Conservation (phyloP, 2,329 filamentous ascomycete species). For the Zopfia rhizophila region DNA sequence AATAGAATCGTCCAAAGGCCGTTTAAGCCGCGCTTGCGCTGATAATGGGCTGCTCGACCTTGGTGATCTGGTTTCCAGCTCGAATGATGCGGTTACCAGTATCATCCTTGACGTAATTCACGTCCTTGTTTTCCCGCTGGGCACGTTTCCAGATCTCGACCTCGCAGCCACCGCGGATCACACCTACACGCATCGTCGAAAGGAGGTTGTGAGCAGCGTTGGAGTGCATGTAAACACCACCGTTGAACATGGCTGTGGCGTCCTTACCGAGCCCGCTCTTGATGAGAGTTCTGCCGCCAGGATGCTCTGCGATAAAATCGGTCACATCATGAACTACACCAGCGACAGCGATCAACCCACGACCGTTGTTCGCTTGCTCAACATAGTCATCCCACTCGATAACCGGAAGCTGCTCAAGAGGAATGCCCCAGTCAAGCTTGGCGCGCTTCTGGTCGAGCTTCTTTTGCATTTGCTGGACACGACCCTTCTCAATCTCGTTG, state of each 20-base stretch:
- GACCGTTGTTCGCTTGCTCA: conserved; percentile 55
- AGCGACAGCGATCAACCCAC: conserved; percentile 53
- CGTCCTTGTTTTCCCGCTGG: conserved; percentile 70
- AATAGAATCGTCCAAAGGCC: conserved; percentile 15
- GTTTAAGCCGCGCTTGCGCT: conserved; percentile 83
- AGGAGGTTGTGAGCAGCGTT: conserved; percentile 57
- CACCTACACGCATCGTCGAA: conserved; percentile 55
- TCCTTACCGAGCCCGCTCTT: conserved; percentile 55
- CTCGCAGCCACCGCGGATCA: conserved; percentile 55
- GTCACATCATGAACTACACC: conserved; percentile 56
- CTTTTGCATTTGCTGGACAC: conserved; percentile 57
- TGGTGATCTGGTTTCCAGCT: conserved; percentile 86
- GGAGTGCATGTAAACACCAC: conserved; percentile 55
- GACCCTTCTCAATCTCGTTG: conserved; percentile 58
- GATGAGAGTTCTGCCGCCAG: conserved; percentile 56
- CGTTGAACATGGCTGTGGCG: conserved; percentile 57
- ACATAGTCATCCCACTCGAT: conserved; percentile 58
- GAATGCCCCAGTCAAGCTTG: conserved; percentile 56
- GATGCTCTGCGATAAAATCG: conserved; percentile 56
- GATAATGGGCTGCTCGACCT: conserved; percentile 79
- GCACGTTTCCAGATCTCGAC: conserved; percentile 59
- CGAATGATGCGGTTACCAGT: conserved; percentile 84
- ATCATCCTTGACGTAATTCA: conserved; percentile 81
- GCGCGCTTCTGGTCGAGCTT: conserved; percentile 58
- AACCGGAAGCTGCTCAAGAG: conserved; percentile 55